Evolutionary conservation across 805 yeast species (phyloP).

Genomic region (Ogataea sp.): DNA sequence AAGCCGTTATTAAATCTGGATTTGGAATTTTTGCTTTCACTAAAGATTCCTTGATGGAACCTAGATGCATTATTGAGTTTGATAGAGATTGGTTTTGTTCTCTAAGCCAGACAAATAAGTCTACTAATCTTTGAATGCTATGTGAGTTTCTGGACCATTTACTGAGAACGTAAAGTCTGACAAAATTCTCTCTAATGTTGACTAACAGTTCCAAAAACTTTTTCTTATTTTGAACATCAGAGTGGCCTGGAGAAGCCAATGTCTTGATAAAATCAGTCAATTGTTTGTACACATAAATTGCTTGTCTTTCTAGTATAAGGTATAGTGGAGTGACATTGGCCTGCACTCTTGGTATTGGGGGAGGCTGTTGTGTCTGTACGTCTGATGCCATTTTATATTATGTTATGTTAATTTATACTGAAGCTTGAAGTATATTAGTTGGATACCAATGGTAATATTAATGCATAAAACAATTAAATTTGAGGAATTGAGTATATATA

Average conservation of each 20-base stretch:
- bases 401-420: no score
- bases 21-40: constrained; percentile 88
- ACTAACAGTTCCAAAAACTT: constrained; percentile 63
- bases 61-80: constrained; percentile 57
- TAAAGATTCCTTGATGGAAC: constrained; percentile 58
- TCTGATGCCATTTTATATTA: not conserved
- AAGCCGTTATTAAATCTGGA: constrained; percentile 81
- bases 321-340: constrained; percentile 61
- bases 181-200: constrained; percentile 69
- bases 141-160: constrained; percentile 80
- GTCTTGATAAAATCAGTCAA: constrained; percentile 54
- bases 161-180: constrained; percentile 74
- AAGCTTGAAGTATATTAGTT: no score
- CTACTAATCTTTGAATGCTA: constrained; percentile 70
- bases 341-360: constrained; percentile 58
- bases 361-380: constrained; percentile 6
- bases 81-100: constrained; percentile 65
- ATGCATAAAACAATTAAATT: no score
- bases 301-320: constrained; percentile 48
- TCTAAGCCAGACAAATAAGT: constrained; percentile 80
- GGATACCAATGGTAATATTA: no score
- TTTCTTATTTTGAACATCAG: constrained; percentile 59
- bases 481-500: no score
- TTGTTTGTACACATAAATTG: constrained; percentile 57
- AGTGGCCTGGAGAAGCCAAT: constrained; percentile 40